Evolutionary conservation across 352 stramenopile genomes (phyloP).

Genomic region (Bremia lactucae): DNA sequence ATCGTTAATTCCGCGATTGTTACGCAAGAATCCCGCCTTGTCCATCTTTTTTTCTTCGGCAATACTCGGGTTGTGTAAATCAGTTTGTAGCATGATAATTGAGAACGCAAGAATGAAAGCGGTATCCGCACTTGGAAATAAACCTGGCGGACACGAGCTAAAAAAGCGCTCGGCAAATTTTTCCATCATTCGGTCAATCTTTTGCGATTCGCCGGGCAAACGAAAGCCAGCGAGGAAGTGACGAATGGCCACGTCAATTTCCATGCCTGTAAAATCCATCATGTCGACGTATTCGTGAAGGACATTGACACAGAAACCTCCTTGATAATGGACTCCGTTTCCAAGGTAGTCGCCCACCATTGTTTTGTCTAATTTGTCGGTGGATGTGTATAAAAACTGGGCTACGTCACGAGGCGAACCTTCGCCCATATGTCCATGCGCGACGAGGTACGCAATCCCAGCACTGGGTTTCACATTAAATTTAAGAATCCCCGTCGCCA

Average conservation of each 20-base stretch:
- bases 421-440: slow-evolving; percentile 87
- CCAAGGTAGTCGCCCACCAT: slow-evolving; percentile 96
- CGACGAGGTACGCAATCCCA: slow-evolving; percentile 86
- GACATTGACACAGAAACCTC: slow-evolving; percentile 86
- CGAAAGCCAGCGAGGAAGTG: slow-evolving; percentile 96
- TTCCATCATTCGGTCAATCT: slow-evolving; percentile 99
- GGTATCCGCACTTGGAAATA: slow-evolving; percentile 94
- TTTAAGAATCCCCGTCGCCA: slow-evolving; percentile 93
- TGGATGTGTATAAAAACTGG: slow-evolving; percentile 88
- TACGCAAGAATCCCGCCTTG: slow-evolving; percentile 91
- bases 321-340: slow-evolving; percentile 92
- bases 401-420: slow-evolving; percentile 89
- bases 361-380: slow-evolving; percentile 93
- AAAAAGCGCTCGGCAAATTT: slow-evolving; percentile 95
- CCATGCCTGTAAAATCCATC: slow-evolving; percentile 90
- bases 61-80: slow-evolving; percentile 99
- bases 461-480: slow-evolving; percentile 95
- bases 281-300: slow-evolving; percentile 95
- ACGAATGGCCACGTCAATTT: slow-evolving; percentile 97
- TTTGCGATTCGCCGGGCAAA: slow-evolving; percentile 97
- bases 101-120: slow-evolving; percentile 97
- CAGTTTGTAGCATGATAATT: slow-evolving; percentile 83
- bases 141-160: slow-evolving; percentile 49
- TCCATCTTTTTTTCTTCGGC: slow-evolving; percentile 96
- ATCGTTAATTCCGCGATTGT: slow-evolving; percentile 96